Evolutionary conservation across 2,329 filamentous ascomycete species (phyloP).

Genomic region (Ustilaginoidea virens): DNA sequence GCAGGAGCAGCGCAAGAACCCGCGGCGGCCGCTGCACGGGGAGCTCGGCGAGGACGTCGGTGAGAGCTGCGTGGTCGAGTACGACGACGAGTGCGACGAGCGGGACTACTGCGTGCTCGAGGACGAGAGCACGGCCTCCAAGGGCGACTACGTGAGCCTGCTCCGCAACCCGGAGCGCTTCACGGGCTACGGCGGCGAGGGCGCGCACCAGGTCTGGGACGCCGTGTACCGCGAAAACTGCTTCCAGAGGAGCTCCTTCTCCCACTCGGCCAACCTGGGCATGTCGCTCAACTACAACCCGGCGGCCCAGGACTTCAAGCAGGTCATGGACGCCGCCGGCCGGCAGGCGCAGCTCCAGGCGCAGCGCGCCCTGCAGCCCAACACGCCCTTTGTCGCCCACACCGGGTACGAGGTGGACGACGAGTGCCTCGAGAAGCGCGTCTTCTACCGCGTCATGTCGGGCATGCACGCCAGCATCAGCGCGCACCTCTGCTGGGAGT

Average conservation of each 20-base stretch:
- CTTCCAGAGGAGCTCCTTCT: constrained; percentile 58
- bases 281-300: constrained; percentile 28
- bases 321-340: constrained; percentile 42
- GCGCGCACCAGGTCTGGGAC: constrained; percentile 85
- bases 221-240: constrained; percentile 96
- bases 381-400: constrained; percentile 44
- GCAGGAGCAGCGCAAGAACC: constrained; percentile 54
- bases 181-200: constrained; percentile 78
- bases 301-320: constrained; percentile 45
- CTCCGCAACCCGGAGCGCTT: constrained; percentile 89
- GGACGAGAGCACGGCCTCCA: constrained; percentile 71
- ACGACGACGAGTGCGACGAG: constrained; percentile 93
- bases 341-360: constrained; percentile 47
- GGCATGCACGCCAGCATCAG: constrained; percentile 98
- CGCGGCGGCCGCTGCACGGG: constrained; percentile 62
- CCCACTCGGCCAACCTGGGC: constrained; percentile 40
- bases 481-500: constrained; percentile 90
- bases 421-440: constrained; percentile 94
- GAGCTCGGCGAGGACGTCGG: constrained; percentile 73
- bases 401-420: constrained; percentile 66
- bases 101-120: constrained; percentile 94
- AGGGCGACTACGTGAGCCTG: constrained; percentile 93
- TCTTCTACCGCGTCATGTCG: constrained; percentile 88
- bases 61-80: constrained; percentile 93
- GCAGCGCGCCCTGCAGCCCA: constrained; percentile 24